Evolutionary conservation across 2,329 filamentous ascomycete genomes (phyloP).

Genomic region (Teratosphaeria destructans): DNA sequence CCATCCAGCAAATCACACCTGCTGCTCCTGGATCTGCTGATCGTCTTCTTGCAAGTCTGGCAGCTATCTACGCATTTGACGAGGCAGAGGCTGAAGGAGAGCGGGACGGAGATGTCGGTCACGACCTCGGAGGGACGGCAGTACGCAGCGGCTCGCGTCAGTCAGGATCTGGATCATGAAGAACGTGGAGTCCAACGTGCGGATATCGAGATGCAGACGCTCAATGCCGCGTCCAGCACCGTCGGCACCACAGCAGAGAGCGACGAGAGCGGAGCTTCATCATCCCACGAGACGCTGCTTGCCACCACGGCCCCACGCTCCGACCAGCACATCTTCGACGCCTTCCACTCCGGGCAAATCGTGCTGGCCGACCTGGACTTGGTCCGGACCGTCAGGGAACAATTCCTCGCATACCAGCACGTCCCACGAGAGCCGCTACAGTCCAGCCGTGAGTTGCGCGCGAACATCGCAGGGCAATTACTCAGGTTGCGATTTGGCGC

Average conservation of each 20-base stretch:
- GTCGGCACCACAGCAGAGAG: background rate
- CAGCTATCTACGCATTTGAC: conserved; percentile 47
- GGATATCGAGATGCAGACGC: conserved; percentile 32
- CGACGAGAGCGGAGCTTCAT: background rate
- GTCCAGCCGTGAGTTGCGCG: conserved; percentile 1
- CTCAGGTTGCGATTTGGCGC: conserved; percentile 7
- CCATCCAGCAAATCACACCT: conserved; percentile 45
- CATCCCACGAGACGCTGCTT: conserved; percentile 11
- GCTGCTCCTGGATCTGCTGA: conserved; percentile 42
- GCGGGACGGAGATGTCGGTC: background rate
- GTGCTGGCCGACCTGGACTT: conserved; percentile 36
- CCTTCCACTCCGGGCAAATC: conserved; percentile 38
- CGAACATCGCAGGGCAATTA: conserved; percentile 7
- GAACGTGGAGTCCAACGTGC: conserved; percentile 44
- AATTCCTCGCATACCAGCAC: conserved; percentile 29
- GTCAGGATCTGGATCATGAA: conserved; percentile 49
- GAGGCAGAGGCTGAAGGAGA: conserved; percentile 37
- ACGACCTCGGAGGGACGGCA: background rate
- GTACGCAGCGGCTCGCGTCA: conserved; percentile 6
- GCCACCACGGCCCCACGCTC: conserved; percentile 7
- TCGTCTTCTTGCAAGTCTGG: conserved; percentile 46
- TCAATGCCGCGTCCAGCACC: conserved; percentile 17
- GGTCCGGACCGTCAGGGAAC: conserved; percentile 31
- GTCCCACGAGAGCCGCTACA: conserved; percentile 8
- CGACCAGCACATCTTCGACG: conserved; percentile 30